Percentiles rank a stretch among this genome's conserved stretches.
Conservation (phyloP, 805 yeast species). For the Isabelozyma rhagii region DNA sequence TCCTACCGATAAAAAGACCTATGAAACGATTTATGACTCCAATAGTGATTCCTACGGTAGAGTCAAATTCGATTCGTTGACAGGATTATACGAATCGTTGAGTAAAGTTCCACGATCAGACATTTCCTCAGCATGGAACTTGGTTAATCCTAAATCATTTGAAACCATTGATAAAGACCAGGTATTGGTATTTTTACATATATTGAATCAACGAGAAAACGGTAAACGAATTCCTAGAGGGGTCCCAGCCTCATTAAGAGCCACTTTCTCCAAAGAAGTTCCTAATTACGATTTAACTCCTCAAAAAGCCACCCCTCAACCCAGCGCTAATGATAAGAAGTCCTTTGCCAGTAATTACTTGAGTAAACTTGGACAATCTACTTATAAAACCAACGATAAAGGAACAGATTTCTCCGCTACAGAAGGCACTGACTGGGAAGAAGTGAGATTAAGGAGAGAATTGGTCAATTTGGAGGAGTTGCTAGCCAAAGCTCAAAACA, state of each 20-base stretch:
- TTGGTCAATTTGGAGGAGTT: constrained; percentile 70
- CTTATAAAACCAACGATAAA: constrained; percentile 27
- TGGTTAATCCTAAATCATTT: constrained; percentile 85
- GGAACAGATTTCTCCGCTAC: constrained; percentile 74
- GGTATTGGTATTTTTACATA: constrained; percentile 82
- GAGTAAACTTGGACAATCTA: constrained; percentile 53
- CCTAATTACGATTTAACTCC: constrained; percentile 61
- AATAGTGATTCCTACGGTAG: constrained; percentile 79
- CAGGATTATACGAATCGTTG: constrained; percentile 66
- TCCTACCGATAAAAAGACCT: constrained; percentile 76
- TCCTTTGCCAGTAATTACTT: constrained; percentile 55
- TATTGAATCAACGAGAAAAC: constrained; percentile 82
- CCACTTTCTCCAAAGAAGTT: constrained; percentile 82
- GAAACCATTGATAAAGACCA: constrained; percentile 94
- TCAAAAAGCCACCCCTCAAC: constrained; percentile 23
- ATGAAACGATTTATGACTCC: constrained; percentile 72
- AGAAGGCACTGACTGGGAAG: constrained; percentile 90
- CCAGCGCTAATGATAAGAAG: constrained; percentile 14
- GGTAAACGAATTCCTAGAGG: constrained; percentile 84
- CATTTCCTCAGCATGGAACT: constrained; percentile 87
- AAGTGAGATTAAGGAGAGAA: constrained; percentile 76
- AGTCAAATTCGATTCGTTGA: constrained; percentile 68
- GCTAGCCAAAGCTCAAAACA: constrained; percentile 47
- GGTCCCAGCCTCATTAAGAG: constrained; percentile 91
- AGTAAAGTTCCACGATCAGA: constrained; percentile 78